Base-by-base conservation (phyloP, 2,329 filamentous ascomycete genomes). In the Colletotrichum musae region DNA sequence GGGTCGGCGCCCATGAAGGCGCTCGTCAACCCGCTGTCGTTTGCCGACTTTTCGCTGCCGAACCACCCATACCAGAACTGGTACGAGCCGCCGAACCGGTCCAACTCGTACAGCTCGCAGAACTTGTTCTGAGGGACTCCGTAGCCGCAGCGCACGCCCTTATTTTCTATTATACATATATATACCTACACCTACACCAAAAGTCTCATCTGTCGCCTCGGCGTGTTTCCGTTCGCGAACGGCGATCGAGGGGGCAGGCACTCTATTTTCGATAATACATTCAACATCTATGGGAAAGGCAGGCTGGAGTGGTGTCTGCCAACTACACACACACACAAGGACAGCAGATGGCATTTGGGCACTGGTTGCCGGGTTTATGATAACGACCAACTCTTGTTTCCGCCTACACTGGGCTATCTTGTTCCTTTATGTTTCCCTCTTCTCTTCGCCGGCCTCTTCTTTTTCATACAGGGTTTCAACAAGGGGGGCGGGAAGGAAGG, bases 61-160 rank as follows among this genome's bases (percentile, higher is more conserved):
- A 91, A 94, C 72, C 93, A 95, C 79, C 93, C 94, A 1, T 97
- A 96, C 76, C 91, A 94, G 76, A 90, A 91, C 58, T 91, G 91
- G 80, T 97, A 95, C 74, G 91, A 94, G 71, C 91, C 93, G 43
- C 92, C 93, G 1, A 92, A 87, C 73, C 85, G 79, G 53, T 69
- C 64, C n/a, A 70, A 62, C 32, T 53, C 64, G 36, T 71, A 65
- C 39, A 53, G 48, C 45, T 64, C 69, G 15, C 71, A 72, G 52
- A 21, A 26, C 18, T 62, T 72, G 54, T 53, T 67, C 3, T 71
- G 58, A 71, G 7, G 32, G 1, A 2, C 1, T 36, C 7, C 7
- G 32, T 36, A 36, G 32, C 43, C 5, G 13, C 15, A 4, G 41
- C 5, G 16, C 13, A n/a, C 41, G 1, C 15, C 13, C 5, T 43